Evolutionary conservation across 495 filamentous ascomycete species (phyloP), one percentile per base, ranked within the genome.

Genomic region (Podospora anserina): DNA sequence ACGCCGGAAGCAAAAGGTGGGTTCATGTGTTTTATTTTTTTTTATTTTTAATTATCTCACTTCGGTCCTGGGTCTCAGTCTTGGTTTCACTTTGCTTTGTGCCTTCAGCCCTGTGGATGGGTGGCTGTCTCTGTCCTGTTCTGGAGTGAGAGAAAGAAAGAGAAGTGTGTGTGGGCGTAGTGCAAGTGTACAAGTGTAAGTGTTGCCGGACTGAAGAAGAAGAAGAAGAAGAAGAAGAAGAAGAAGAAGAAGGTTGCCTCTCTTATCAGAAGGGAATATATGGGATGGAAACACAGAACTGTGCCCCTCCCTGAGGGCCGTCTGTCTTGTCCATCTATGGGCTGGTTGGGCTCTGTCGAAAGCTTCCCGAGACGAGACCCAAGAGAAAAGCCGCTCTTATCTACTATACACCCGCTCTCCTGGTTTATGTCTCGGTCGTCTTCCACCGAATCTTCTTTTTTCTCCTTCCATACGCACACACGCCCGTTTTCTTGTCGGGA

Each of bases 1-100:
- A 80, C 82, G 88, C 65, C 85, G 90, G 71, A 92, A 92, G 78
- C 90, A 92, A 79, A 92, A 92, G 82, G 87, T 88, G 69, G 79
- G 85, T 79, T 49, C 39, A 49, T 49, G 15, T 62, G 59, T 53
- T 70, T n/a, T 32, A 5, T 63, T 59, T 57, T 64, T 34, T 59
- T 63, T 23, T 23, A 23, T 1, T 23, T 23, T 23, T 23, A 23
- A 23, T 23, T 23, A 23, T 23, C 23, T 23, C 23, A 64, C 70
- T 55, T 34, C 27, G 55, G 63, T 69, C 39, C 72, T 63, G 44
- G 44, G 59, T 68, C 62, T 61, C 39, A 61, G 13, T 67, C 67
- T 75, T 64, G 27, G 55, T 58, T 26, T 58, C 55, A 58, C 55
- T 58, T 26, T 49, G 13, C 39, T 13, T 26, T 58, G 18, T 58